Percentiles rank a stretch among this genome's conserved stretches.
These are phyloP conservation scores for Inga leiocalycina DNA, from an alignment of 306 rosid species.

Conservation along the genomic window DNA sequence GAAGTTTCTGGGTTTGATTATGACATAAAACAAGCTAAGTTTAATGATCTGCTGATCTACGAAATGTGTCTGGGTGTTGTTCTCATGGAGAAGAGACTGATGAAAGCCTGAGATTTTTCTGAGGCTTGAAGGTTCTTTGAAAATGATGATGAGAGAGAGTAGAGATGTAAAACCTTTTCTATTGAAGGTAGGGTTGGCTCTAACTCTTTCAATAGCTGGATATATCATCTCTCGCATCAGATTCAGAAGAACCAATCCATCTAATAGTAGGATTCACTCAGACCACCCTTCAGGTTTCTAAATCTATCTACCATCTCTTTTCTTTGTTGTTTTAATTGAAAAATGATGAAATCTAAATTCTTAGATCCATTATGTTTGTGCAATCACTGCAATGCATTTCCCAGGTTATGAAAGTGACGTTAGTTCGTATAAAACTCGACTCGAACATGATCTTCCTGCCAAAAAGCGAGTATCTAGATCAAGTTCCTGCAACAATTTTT, in stretches of 20 bases:
- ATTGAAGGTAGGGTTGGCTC: conserved; percentile 68
- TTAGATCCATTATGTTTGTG: background rate
- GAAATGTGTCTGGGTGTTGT: conserved; percentile 18
- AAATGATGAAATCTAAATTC: conserved; percentile 7
- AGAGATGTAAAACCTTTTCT: conserved; percentile 58
- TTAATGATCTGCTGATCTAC: background rate
- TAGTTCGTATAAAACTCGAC: conserved; percentile 35
- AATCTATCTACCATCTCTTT: background rate
- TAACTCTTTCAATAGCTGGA: conserved; percentile 81
- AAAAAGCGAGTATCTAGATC: conserved; percentile 36
- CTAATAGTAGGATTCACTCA: background rate
- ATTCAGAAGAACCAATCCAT: conserved; percentile 46
- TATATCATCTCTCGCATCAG: conserved; percentile 56
- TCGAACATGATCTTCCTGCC: conserved; percentile 30
- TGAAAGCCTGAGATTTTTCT: conserved; percentile 35
- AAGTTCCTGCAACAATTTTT: conserved; percentile 37
- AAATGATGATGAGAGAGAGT: conserved; percentile 40
- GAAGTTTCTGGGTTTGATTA: conserved; percentile 20
- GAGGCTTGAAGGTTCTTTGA: conserved; percentile 1
- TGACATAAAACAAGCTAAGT: background rate
- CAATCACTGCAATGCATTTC: conserved; percentile 2
- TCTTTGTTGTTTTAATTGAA: background rate
- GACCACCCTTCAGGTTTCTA: conserved; percentile 51
- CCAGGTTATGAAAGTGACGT: conserved; percentile 48
- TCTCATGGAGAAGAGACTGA: conserved; percentile 8